Evolutionary conservation across 441 rosid species (phyloP).

Genomic region (Heliophila coronopifolia): DNA sequence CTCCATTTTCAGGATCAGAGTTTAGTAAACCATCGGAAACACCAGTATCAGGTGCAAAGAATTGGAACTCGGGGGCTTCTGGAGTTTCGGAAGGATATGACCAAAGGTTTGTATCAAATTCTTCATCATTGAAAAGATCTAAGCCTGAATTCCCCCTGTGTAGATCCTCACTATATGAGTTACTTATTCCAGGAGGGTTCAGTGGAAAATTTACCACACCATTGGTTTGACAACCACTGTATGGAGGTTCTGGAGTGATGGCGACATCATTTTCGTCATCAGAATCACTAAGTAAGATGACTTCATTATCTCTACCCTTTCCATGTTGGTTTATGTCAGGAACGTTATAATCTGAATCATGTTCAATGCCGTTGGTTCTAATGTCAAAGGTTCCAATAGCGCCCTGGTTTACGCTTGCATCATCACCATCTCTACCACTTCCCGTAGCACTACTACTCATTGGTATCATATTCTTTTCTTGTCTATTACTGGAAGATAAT

Average conservation of each 20-base stretch:
- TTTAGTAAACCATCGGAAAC: conserved; percentile 51
- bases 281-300: conserved; percentile 89
- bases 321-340: conserved; percentile 44
- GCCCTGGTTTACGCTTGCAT: conserved; percentile 90
- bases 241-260: conserved; percentile 46
- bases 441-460: conserved; percentile 94
- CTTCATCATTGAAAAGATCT: conserved; percentile 64
- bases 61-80: conserved; percentile 64
- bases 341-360: conserved; percentile 54
- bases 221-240: conserved; percentile 44
- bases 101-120: conserved; percentile 69
- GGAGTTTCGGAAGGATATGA: conserved; percentile 56
- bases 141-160: conserved; percentile 48
- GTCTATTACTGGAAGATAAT: conserved; percentile 62
- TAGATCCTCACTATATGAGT: conserved; percentile 57
- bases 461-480: conserved; percentile 52
- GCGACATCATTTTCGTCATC: conserved; percentile 74
- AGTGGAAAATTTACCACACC: conserved; percentile 55
- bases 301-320: conserved; percentile 52
- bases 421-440: conserved; percentile 95
- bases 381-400: conserved; percentile 65
- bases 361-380: conserved; percentile 57
- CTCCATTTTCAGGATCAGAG: conserved; percentile 53
- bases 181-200: conserved; percentile 46
- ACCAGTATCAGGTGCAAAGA: conserved; percentile 58